Conservation (phyloP, 164 flowering plant species). For the Kingdonia uniflora region DNA sequence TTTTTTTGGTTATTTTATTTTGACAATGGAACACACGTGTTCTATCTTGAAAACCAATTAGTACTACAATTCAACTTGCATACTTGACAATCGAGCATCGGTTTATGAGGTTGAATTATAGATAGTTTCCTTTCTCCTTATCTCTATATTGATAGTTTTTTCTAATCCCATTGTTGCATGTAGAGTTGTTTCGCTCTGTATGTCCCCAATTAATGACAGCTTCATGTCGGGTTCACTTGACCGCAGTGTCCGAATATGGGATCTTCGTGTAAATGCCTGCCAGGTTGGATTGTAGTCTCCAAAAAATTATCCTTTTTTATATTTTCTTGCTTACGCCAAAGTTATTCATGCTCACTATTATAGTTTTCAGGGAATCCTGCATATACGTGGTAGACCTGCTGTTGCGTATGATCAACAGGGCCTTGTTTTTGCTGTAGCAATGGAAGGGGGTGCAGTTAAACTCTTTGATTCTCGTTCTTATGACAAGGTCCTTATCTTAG, state of each 20-base stretch:
- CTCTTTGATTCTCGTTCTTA: slow-evolving; percentile 96
- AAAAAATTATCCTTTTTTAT: too few relatives aligned
- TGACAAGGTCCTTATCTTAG: slow-evolving; percentile 60
- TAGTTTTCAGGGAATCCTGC: slow-evolving; percentile 89
- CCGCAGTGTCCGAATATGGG: slow-evolving; percentile 92
- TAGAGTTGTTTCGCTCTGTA: slow-evolving; percentile 91
- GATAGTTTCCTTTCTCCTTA: neutral
- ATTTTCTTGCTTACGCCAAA: too few relatives aligned
- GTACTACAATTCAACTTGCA: too few relatives aligned
- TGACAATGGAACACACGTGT: too few relatives aligned
- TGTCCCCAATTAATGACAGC: slow-evolving; percentile 97
- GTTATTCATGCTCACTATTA: slow-evolving; percentile 39
- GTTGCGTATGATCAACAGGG: slow-evolving; percentile 99
- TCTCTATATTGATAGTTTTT: neutral
- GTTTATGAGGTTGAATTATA: too few relatives aligned
- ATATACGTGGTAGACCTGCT: slow-evolving; percentile 86
- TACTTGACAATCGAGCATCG: too few relatives aligned
- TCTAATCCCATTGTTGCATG: slow-evolving; percentile 9
- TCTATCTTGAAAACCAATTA: too few relatives aligned
- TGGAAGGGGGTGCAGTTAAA: slow-evolving; percentile 99
- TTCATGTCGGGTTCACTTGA: slow-evolving; percentile 99
- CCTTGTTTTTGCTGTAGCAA: slow-evolving; percentile 96
- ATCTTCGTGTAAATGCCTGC: slow-evolving; percentile 96
- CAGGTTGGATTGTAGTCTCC: slow-evolving; percentile 48
- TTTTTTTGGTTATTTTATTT: too few relatives aligned